Evolutionary conservation across 2,329 filamentous ascomycete genomes (phyloP).

Genomic region (Stachybotrys chartarum): DNA sequence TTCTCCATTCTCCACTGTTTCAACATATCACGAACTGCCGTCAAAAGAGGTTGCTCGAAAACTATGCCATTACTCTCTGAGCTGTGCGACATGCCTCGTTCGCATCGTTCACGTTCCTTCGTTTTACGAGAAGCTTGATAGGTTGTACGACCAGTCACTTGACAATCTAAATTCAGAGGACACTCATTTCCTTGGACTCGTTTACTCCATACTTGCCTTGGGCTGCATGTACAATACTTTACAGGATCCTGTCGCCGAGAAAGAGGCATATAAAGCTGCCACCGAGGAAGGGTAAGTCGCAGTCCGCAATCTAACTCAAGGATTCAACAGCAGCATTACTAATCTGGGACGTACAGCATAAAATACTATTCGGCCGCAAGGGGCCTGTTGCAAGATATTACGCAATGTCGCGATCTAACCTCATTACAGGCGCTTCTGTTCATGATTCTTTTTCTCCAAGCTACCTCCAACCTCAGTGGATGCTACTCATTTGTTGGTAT

Average conservation of each 20-base stretch:
- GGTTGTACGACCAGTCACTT: constrained; percentile 63
- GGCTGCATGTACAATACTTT: constrained; percentile 64
- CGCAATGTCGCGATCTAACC: constrained; percentile 64
- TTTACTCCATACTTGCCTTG: constrained; percentile 64
- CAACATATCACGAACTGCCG: constrained; percentile 61
- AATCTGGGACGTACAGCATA: constrained; percentile 53
- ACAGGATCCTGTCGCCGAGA: constrained; percentile 42
- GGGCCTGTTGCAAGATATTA: constrained; percentile 56
- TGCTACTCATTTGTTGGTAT: constrained; percentile 79
- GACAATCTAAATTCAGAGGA: constrained; percentile 59
- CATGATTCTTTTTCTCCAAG: constrained; percentile 75
- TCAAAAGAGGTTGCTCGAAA: constrained; percentile 47
- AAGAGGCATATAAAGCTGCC: constrained; percentile 39
- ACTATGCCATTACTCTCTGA: constrained; percentile 48
- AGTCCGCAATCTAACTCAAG: background rate
- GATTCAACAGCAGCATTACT: constrained; percentile 10
- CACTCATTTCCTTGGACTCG: constrained; percentile 59
- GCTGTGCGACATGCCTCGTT: constrained; percentile 50
- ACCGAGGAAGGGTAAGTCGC: constrained; percentile 48
- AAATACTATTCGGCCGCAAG: constrained; percentile 69
- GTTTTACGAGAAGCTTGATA: constrained; percentile 72
- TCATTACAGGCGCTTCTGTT: constrained; percentile 72
- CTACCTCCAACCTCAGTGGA: constrained; percentile 69
- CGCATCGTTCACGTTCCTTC: constrained; percentile 74
- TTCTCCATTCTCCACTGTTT: constrained; percentile 51